A percentile compares a stretch with the other conserved stretches of the same genome.
Evolutionary conservation across 2,329 filamentous ascomycete species (phyloP).

Genomic region (Fusarium sp.): DNA sequence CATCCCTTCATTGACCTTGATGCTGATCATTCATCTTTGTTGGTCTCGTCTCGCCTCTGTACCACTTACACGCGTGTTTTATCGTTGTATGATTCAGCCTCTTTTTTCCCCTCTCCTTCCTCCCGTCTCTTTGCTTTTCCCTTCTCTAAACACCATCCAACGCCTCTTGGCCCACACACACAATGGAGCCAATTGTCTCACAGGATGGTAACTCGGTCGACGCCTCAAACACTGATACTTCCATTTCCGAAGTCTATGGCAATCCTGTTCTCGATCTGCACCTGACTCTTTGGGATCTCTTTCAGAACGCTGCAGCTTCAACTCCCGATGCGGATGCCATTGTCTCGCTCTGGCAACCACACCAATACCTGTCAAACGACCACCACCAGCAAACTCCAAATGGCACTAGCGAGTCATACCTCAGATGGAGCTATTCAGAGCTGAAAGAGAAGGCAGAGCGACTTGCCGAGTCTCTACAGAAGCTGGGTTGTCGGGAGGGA

Average conservation of each 20-base stretch:
- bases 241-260: conserved; percentile 50
- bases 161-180: conserved; percentile 5
- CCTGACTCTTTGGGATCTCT: conserved; percentile 53
- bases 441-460: conserved; percentile 45
- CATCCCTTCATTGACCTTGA: conserved; percentile 11
- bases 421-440: conserved; percentile 52
- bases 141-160: neutral
- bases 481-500: conserved; percentile 45
- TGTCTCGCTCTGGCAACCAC: conserved; percentile 54
- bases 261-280: conserved; percentile 47
- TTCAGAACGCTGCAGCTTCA: conserved; percentile 45
- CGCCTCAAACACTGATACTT: conserved; percentile 1
- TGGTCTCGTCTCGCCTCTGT: conserved; percentile 19
- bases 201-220: conserved; percentile 14
- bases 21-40: conserved; percentile 3
- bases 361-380: conserved; percentile 14
- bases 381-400: neutral
- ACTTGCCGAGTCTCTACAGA: conserved; percentile 45
- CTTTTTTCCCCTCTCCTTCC: neutral
- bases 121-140: neutral
- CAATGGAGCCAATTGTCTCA: conserved; percentile 31
- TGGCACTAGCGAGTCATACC: conserved; percentile 24
- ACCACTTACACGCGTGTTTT: conserved; percentile 33
- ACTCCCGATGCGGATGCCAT: conserved; percentile 53
- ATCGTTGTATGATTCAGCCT: conserved; percentile 40